Percentiles rank a stretch among this genome's conserved stretches.
These are phyloP conservation scores for Arthrobotrys conoides DNA, from an alignment of 2,329 filamentous ascomycete genomes.

Conservation along the genomic window DNA sequence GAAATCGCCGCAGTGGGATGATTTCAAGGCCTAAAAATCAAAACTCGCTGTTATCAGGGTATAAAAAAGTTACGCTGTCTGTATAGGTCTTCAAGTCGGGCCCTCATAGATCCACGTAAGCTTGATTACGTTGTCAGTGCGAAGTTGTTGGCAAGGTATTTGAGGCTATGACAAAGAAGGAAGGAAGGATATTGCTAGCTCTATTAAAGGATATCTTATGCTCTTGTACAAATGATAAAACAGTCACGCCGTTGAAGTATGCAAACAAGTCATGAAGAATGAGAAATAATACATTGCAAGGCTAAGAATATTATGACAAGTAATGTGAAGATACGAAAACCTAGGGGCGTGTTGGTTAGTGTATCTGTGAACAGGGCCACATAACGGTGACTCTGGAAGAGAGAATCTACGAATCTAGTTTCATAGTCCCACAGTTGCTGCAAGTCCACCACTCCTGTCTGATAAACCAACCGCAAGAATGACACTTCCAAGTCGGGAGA, in stretches of 20 bases:
- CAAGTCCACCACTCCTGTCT: conserved; percentile 60
- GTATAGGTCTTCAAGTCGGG: background rate
- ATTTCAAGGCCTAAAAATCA: too few species aligned
- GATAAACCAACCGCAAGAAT: conserved; percentile 53
- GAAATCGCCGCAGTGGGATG: background rate
- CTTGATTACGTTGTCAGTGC: conserved; percentile 43
- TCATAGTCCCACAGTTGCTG: conserved; percentile 51
- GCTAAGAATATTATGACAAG: background rate
- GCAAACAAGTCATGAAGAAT: background rate
- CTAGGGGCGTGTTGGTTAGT: too few species aligned
- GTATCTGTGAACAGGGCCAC: too few species aligned
- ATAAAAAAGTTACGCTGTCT: background rate
- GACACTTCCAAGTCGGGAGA: conserved; percentile 53
- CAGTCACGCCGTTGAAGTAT: background rate
- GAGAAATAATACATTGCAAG: background rate
- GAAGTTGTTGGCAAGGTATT: background rate
- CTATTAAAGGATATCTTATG: conserved; percentile 17
- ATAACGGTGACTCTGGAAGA: too few species aligned
- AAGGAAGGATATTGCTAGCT: conserved; percentile 24
- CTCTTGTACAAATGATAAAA: background rate
- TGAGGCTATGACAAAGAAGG: conserved; percentile 35
- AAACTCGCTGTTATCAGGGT: background rate
- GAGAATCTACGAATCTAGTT: conserved; percentile 36
- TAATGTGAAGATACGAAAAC: background rate
- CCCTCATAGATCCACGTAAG: conserved; percentile 24